phyloP scores from a whole-genome alignment of 768 basidiomycete genomes.

The Harrya chromipes region DNA sequence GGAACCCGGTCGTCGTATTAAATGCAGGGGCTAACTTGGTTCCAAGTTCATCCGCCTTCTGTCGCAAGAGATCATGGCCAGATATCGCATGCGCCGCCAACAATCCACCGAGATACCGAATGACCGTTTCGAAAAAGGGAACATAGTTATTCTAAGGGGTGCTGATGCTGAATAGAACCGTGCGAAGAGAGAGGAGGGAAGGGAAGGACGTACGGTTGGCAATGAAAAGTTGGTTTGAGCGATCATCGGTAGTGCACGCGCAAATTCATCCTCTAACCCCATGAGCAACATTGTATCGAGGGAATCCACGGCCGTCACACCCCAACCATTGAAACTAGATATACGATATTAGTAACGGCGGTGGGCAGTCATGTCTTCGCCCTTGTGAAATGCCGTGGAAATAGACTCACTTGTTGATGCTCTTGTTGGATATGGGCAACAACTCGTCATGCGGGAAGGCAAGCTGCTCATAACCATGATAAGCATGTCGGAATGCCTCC shows the following conservation, averaged over 20 bases:
- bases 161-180: neutral
- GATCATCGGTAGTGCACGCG: conserved; percentile 54
- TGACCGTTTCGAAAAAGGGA: conserved; percentile 81
- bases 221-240: conserved; percentile 47
- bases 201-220: conserved; percentile 34
- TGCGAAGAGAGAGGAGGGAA: neutral
- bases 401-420: conserved; percentile 48
- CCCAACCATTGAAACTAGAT: conserved; percentile 76
- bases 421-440: conserved; percentile 44
- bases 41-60: conserved; percentile 75
- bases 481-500: conserved; percentile 63
- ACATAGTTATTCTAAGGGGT: conserved; percentile 28
- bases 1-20: conserved; percentile 64
- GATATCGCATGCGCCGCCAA: conserved; percentile 80
- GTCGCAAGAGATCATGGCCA: conserved; percentile 56
- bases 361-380: neutral
- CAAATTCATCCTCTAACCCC: conserved; percentile 69
- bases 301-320: conserved; percentile 72
- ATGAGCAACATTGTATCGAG: conserved; percentile 85
- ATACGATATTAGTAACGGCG: neutral
- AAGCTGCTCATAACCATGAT: conserved; percentile 58
- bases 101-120: conserved; percentile 86
- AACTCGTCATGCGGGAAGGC: conserved; percentile 67
- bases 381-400: too few relatives aligned
- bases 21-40: conserved; percentile 67